Percentiles rank a stretch among this genome's conserved stretches.
Evolutionary conservation across 345 rosid genomes (phyloP).

Genomic region (Rhodomyrtus tomentosa): DNA sequence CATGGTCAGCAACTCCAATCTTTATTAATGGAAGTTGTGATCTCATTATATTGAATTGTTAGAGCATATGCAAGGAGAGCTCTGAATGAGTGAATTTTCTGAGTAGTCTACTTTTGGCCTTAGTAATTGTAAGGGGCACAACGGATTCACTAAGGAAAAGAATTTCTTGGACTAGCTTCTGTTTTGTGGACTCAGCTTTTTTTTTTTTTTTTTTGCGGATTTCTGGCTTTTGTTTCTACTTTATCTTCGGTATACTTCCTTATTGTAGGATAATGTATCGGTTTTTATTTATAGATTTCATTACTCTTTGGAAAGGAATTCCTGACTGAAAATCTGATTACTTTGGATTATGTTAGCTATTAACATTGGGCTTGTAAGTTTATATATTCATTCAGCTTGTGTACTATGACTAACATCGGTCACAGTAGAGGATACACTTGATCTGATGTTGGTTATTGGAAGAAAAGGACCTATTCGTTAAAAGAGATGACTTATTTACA

Average conservation of each 20-base stretch:
- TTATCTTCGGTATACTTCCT: not conserved
- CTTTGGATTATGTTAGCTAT: not conserved
- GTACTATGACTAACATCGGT: not conserved
- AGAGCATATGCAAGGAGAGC: not conserved
- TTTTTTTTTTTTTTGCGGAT: not conserved
- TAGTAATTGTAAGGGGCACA: not conserved
- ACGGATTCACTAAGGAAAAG: not conserved
- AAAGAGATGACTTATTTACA: too few relatives aligned
- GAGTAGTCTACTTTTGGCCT: not conserved
- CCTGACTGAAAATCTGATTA: not conserved
- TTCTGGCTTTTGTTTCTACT: not conserved
- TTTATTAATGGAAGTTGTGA: not conserved
- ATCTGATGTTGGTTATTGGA: not conserved
- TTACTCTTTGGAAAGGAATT: not conserved
- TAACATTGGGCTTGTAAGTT: not conserved
- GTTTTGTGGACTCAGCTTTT: too few relatives aligned
- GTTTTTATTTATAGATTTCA: not conserved
- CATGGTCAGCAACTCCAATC: too few relatives aligned
- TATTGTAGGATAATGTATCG: not conserved
- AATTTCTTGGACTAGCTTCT: not conserved
- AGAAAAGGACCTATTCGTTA: not conserved
- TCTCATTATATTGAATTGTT: not conserved
- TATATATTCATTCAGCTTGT: fast-evolving
- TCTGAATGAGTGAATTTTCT: not conserved
- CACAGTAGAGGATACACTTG: not conserved